Evolutionary conservation across 495 filamentous ascomycete species (phyloP).

Genomic region (Talaromyces trachyspermus): DNA sequence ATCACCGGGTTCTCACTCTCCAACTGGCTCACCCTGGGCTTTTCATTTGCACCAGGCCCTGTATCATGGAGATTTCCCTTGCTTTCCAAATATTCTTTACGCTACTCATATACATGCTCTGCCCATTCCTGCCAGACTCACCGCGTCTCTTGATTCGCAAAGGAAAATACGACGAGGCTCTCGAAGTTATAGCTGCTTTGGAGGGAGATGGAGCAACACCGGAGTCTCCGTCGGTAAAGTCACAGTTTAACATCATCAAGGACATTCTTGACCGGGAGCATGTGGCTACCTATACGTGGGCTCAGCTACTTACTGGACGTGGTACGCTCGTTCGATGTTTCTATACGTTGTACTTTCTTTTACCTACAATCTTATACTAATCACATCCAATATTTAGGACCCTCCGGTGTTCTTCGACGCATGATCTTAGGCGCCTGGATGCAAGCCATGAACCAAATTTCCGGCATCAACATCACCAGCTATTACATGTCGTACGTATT

Average conservation of each 20-base stretch:
- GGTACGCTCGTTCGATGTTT: neutral
- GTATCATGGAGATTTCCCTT: conserved; percentile 40
- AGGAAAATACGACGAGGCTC: conserved; percentile 22
- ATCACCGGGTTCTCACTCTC: conserved; percentile 14
- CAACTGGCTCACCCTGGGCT: conserved; percentile 12
- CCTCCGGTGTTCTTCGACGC: conserved; percentile 6
- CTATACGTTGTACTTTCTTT: no score
- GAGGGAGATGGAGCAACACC: conserved; percentile 11
- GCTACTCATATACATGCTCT: conserved; percentile 31
- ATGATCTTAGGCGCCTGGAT: conserved; percentile 8
- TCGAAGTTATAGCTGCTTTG: conserved; percentile 17
- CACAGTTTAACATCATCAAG: conserved; percentile 15
- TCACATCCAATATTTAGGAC: neutral
- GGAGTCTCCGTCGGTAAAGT: conserved; percentile 1
- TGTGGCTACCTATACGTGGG: conserved; percentile 7
- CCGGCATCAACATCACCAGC: conserved; percentile 15
- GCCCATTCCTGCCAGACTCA: conserved; percentile 43
- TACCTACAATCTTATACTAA: neutral
- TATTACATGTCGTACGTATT: conserved; percentile 8
- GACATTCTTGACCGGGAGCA: conserved; percentile 13
- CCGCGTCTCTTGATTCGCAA: conserved; percentile 25
- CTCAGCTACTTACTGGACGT: conserved; percentile 1
- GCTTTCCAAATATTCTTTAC: conserved; percentile 44
- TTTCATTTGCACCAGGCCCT: conserved; percentile 31
- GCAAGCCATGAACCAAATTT: conserved; percentile 11